Evolutionary conservation across 2,329 filamentous ascomycete species (phyloP), one percentile per base, ranked within the genome.

Genomic region (Penicillium sp.): DNA sequence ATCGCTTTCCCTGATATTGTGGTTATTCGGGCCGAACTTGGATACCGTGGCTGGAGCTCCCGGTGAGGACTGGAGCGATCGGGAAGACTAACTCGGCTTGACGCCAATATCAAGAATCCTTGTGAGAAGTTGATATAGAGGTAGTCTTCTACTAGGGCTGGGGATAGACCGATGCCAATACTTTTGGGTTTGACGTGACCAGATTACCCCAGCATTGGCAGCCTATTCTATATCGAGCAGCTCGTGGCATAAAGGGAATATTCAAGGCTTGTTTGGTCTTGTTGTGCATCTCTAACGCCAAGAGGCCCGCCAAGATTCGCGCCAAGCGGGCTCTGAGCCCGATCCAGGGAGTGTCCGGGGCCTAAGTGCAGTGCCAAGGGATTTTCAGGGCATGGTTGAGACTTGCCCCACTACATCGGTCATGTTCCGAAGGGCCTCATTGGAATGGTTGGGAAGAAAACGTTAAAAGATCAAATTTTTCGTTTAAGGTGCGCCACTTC

Each of bases 261-360:
- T 33, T 19, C 19, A 47, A 58, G 48, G 56, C 56, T 58, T 58
- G 39, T 58, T 49, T 50, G 49, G 53, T 6, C 52, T 52, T 46
- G 48, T 52, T 49, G 26, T 26, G 27, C 35, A 21, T 37, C 39
- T 11, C 56, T 22, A 45, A 35, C 1, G 49, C 56, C 56, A 58
- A 52, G 49, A 44, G 10, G 1, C 14, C 9, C 14, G 56, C 52
- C 56, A 55, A 58, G 56, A 45, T 2, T 33, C 35, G 42, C 35
- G 45, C 52, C 49, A 29, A n/a, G 48, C 22, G 24, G 14, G 24
- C n/a, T 22, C 19, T 35, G 9, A 35, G 10, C 19, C 53, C 44
- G 45, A 52, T 49, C 27, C 31, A 21, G 35, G 24, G 22, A 31
- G 6, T 27, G 19, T 24, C 19, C 48, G 35, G 46, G 44, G 22